Evolutionary conservation across 306 rosid species (phyloP).

Genomic region (Prinsepia uniflora): DNA sequence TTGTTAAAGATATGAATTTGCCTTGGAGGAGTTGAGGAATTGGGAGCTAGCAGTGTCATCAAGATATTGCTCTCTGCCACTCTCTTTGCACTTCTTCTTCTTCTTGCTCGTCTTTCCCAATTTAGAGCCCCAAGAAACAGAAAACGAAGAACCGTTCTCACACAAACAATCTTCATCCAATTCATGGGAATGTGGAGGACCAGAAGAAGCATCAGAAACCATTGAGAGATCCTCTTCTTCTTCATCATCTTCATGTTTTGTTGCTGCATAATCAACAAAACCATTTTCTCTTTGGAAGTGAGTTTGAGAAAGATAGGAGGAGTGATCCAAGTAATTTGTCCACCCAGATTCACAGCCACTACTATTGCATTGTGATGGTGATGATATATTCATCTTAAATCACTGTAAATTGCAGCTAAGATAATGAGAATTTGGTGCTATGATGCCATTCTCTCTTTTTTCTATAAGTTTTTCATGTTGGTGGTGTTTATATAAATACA

Average conservation of each 20-base stretch:
- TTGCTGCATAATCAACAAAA: constrained; percentile 20
- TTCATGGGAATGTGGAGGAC: constrained; percentile 65
- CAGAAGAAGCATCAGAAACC: constrained; percentile 95
- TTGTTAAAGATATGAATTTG: constrained; percentile 17
- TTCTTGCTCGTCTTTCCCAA: constrained; percentile 25
- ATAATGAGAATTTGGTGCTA: constrained; percentile 10
- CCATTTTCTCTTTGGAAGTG: constrained; percentile 25
- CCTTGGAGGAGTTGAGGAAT: constrained; percentile 35
- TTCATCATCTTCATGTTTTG: constrained; percentile 31
- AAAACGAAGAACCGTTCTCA: constrained; percentile 32
- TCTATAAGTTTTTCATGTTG: constrained; percentile 19
- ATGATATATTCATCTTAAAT: constrained; percentile 50
- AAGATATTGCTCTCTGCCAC: constrained; percentile 46
- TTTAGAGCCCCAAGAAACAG: constrained; percentile 28
- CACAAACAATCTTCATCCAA: constrained; percentile 32
- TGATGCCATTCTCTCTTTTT: constrained; percentile 16
- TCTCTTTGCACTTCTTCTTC: constrained; percentile 44
- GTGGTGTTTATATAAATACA: constrained; percentile 42
- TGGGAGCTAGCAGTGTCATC: constrained; percentile 96
- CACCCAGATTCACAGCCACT: constrained; percentile 88
- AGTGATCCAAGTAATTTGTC: constrained; percentile 78
- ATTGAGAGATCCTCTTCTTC: constrained; percentile 66
- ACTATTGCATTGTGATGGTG: constrained; percentile 50
- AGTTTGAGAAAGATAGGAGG: constrained; percentile 52
- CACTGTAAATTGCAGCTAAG: neutral